These are phyloP conservation scores for Naumovozyma dairenensis DNA, from an alignment of 805 yeast genomes.

Conservation along the genomic window DNA sequence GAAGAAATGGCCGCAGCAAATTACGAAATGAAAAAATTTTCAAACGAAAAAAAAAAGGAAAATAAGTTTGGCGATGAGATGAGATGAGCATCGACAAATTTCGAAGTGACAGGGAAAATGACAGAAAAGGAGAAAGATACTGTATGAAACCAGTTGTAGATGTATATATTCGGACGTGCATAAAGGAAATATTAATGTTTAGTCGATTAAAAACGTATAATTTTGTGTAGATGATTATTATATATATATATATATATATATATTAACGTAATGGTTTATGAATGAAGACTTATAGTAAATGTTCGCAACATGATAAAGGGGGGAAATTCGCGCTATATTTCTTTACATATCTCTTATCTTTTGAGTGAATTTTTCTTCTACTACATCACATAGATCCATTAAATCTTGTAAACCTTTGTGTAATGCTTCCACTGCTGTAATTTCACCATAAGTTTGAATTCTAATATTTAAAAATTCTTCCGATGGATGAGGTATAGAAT, in stretches of 20 bases:
- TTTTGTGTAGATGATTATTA: too few species aligned
- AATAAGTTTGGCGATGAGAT: slow-evolving; percentile 9
- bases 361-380: slow-evolving; percentile 70
- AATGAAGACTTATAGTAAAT: too few species aligned
- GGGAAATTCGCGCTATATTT: slow-evolving; percentile 1
- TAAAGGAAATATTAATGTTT: too few species aligned
- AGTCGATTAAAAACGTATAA: too few species aligned
- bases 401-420: slow-evolving; percentile 86
- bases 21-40: slow-evolving; percentile 5
- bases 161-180: too few species aligned
- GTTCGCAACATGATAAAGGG: too few species aligned
- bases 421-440: slow-evolving; percentile 85
- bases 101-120: too few species aligned
- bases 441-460: slow-evolving; percentile 81
- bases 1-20: too few species aligned
- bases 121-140: too few species aligned
- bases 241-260: too few species aligned
- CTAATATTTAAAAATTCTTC: slow-evolving; percentile 82
- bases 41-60: slow-evolving; percentile 3
- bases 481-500: slow-evolving; percentile 96
- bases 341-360: slow-evolving; percentile 41
- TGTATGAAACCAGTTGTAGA: too few species aligned
- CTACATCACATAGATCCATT: slow-evolving; percentile 68
- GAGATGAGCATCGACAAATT: slow-evolving; percentile 7
- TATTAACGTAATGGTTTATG: too few species aligned